Evolutionary conservation across 225 moss, liverwort and hornwort species (phyloP).

Genomic region (Marchantia paleacea): DNA sequence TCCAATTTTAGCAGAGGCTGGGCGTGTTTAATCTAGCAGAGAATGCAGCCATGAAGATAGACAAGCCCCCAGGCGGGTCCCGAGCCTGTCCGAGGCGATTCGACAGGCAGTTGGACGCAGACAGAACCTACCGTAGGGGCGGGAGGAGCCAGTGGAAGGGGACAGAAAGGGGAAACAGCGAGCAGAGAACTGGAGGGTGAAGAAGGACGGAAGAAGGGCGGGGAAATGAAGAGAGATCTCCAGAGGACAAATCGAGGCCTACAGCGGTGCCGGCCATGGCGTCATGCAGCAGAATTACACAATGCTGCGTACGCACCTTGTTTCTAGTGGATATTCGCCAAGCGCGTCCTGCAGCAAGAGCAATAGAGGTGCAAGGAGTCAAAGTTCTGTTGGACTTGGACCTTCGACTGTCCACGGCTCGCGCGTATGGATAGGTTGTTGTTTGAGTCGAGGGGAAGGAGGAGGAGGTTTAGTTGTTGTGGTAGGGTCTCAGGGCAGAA

Average conservation of each 20-base stretch:
- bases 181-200: not conserved
- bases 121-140: not conserved
- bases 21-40: not conserved
- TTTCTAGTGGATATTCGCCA: not conserved
- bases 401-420: not conserved
- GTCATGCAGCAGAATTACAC: conserved; percentile 32
- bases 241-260: not conserved
- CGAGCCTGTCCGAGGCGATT: not conserved
- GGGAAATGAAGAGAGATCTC: not conserved
- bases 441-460: not conserved
- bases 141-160: not conserved
- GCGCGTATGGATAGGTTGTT: conserved; percentile 13
- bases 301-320: conserved; percentile 21
- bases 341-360: not conserved
- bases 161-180: not conserved
- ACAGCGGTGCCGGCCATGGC: conserved; percentile 26
- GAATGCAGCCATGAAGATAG: not conserved
- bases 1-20: not conserved
- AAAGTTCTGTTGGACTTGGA: conserved; percentile 2
- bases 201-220: not conserved
- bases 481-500: too few relatives aligned
- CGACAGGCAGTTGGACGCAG: not conserved
- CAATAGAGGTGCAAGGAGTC: conserved; percentile 3
- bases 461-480: not conserved
- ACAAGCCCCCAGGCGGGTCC: not conserved